Evolutionary conservation across 2,329 filamentous ascomycete species (phyloP), one percentile per base, ranked within the genome.

Genomic region (Mollisia scopiformis): DNA sequence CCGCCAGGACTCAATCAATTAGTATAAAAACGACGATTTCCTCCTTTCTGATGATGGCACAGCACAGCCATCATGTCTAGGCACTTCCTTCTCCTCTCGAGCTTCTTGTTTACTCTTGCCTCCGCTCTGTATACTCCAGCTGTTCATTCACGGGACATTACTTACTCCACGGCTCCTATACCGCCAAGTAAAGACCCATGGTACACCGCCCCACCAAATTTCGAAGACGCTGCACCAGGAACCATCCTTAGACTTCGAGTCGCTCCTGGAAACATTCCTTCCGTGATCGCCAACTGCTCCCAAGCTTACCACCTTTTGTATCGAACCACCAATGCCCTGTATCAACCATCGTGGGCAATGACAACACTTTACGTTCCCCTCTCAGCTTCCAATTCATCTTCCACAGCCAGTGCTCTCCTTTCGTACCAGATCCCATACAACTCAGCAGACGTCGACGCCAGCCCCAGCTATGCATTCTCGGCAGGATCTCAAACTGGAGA

Each of bases 371-470:
- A 79, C 8, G 55, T 78, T 5, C 76, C 77, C 8, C 3, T 54
- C 14, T 25, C 50, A 8, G 13, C 35, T 13, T 27, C 47, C 3
- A 13, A 19, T 21, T 21, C 39, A 21, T 43, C 39, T 21, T 27
- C 21, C 13, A 41, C 49, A 11, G 31, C n/a, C 6, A 39, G 30
- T 5, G 53, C 59, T 21, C 59, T 81, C 0, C 64, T 81, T 1
- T 81, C 78, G 0, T 80, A 78, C 61, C 77, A 80, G 57, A 69
- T 77, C 7, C 70, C 77, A 0, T 74, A 78, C 57, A 71, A 80
- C 55, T 75, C 76, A 8, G 75, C 75, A 7, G 70, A 74, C 30
- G 67, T 78, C 3, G 73, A 82, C 31, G 73, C 70, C 3, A 73
- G 72, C 64, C 80, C 73, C 33, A 79, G 73, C 47, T 80, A 75